Evolutionary conservation across 176 grass and related monocot genomes (phyloP).

Genomic region (Miscanthus lutarioriparius): DNA sequence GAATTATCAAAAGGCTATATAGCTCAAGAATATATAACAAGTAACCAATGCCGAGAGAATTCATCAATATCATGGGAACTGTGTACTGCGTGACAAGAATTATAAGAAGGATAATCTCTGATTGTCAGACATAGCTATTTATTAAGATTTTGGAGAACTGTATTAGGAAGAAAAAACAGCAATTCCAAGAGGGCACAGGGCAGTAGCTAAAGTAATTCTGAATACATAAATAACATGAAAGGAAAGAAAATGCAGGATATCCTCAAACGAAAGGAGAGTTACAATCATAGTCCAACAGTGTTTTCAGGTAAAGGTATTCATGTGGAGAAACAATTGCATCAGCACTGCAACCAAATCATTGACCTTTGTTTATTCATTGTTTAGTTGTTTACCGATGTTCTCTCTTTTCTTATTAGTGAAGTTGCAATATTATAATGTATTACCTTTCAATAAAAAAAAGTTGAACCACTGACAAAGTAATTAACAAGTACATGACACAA

Average conservation of each 20-base stretch:
- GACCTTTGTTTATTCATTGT: background rate
- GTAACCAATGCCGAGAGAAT: background rate
- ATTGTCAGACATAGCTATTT: background rate
- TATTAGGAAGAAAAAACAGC: background rate
- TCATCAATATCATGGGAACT: background rate
- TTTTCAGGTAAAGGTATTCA: background rate
- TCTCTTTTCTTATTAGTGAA: background rate
- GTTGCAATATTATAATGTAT: background rate
- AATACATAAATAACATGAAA: background rate
- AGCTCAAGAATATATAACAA: background rate
- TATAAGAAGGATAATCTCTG: background rate
- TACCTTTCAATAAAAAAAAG: background rate
- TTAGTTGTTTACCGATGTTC: background rate
- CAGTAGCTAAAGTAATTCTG: background rate
- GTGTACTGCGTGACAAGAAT: background rate
- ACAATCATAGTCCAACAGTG: background rate
- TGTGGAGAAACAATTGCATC: background rate
- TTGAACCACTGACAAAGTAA: background rate
- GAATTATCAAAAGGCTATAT: background rate
- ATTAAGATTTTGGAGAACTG: background rate
- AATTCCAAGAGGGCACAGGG: background rate
- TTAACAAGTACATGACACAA: background rate
- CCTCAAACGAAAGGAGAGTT: background rate
- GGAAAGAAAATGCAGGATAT: background rate
- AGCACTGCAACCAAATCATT: background rate